Evolutionary conservation across 176 grass and related monocot genomes (phyloP).

Genomic region (Oryza longistaminata): DNA sequence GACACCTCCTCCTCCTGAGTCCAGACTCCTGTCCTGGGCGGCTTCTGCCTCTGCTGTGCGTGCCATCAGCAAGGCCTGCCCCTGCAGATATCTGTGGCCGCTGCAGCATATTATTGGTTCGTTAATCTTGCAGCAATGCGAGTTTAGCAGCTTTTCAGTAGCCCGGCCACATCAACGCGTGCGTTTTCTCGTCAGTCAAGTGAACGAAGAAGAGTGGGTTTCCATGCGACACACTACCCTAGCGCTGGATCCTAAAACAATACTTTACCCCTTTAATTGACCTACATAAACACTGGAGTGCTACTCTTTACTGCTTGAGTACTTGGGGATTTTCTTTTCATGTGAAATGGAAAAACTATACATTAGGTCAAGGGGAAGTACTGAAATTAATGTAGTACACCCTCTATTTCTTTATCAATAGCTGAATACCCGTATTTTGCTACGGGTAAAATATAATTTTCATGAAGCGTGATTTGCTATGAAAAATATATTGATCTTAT

Average conservation of each 20-base stretch:
- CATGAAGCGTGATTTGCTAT: no score
- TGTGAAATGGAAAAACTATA: no score
- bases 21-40: no score
- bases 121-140: slow-evolving; percentile 50
- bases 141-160: slow-evolving; percentile 39
- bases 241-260: neutral
- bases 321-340: no score
- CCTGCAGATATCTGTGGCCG: neutral
- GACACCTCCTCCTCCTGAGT: slow-evolving; percentile 28
- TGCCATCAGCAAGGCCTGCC: neutral
- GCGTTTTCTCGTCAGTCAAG: neutral
- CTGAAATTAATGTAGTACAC: no score
- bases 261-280: neutral
- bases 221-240: neutral
- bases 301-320: no score
- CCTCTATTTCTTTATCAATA: no score
- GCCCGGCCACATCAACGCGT: neutral
- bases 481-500: no score
- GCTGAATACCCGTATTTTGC: no score
- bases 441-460: no score
- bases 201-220: neutral
- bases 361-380: no score
- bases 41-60: neutral
- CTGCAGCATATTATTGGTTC: slow-evolving; percentile 49
- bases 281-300: neutral